phyloP scores from a whole-genome alignment of 495 filamentous ascomycete genomes.

The Viridothelium virens region DNA sequence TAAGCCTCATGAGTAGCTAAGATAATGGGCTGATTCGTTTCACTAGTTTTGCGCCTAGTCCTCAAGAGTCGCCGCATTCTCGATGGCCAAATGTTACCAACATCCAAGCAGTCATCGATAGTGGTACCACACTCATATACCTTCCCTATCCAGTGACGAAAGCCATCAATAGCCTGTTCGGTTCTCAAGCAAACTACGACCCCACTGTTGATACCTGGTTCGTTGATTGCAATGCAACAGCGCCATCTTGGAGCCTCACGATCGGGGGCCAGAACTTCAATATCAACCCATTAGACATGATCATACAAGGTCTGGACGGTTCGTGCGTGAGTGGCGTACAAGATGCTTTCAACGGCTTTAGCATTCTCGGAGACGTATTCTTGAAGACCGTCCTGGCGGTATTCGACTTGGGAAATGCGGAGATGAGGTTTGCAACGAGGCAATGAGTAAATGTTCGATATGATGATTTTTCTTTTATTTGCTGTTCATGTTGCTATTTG shows the following conservation, averaged over 20 bases:
- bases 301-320: slow-evolving; percentile 34
- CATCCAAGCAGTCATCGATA: slow-evolving; percentile 37
- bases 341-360: slow-evolving; percentile 18
- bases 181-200: slow-evolving; percentile 46
- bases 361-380: slow-evolving; percentile 54
- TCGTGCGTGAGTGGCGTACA: slow-evolving; percentile 26
- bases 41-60: background rate
- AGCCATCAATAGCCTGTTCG: slow-evolving; percentile 45
- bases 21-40: background rate
- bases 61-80: background rate
- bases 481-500: slow-evolving; percentile 3
- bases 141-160: slow-evolving; percentile 41
- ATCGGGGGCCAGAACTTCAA: slow-evolving; percentile 45
- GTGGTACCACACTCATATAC: slow-evolving; percentile 40
- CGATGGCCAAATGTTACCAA: background rate
- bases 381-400: slow-evolving; percentile 57
- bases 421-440: slow-evolving; percentile 44
- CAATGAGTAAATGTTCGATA: slow-evolving; percentile 4
- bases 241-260: slow-evolving; percentile 46
- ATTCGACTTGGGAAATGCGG: slow-evolving; percentile 51
- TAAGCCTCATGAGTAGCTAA: background rate
- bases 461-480: background rate
- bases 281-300: slow-evolving; percentile 50
- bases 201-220: slow-evolving; percentile 42
- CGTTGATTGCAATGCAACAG: slow-evolving; percentile 48